These are phyloP conservation scores for Pichia nakasei DNA, from an alignment of 805 yeast genomes.

Conservation along the genomic window DNA sequence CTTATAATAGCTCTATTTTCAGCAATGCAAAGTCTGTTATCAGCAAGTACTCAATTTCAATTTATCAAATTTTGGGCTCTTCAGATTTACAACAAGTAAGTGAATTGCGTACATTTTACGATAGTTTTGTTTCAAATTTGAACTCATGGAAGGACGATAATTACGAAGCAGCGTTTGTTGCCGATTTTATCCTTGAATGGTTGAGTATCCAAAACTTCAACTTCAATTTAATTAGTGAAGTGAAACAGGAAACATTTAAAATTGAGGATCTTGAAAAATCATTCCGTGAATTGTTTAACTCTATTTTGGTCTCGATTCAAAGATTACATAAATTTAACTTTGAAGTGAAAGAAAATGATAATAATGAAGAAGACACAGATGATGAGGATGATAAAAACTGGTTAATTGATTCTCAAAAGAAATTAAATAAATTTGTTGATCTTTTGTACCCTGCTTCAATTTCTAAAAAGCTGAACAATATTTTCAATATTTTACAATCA, in stretches of 20 bases:
- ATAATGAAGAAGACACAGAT: slow-evolving; percentile 19
- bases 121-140: slow-evolving; percentile 23
- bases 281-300: slow-evolving; percentile 44
- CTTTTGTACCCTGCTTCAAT: slow-evolving; percentile 20
- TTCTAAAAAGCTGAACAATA: slow-evolving; percentile 11
- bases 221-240: slow-evolving; percentile 9
- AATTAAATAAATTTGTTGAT: slow-evolving; percentile 34
- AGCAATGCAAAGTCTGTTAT: slow-evolving; percentile 22
- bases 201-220: slow-evolving; percentile 18
- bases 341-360: background rate
- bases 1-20: slow-evolving; percentile 12
- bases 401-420: slow-evolving; percentile 45
- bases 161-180: slow-evolving; percentile 34
- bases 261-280: slow-evolving; percentile 35
- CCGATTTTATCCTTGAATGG: slow-evolving; percentile 42
- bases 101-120: slow-evolving; percentile 17
- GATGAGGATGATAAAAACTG: slow-evolving; percentile 43
- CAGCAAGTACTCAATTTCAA: slow-evolving; percentile 1
- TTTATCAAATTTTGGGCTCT: slow-evolving; percentile 11
- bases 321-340: slow-evolving; percentile 34
- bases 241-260: slow-evolving; percentile 22
- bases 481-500: slow-evolving; percentile 28
- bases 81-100: slow-evolving; percentile 13
- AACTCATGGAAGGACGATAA: slow-evolving; percentile 28
- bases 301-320: slow-evolving; percentile 64